These are phyloP conservation scores for Mycotypha africana DNA, from an alignment of 371 early-diverging fungal genomes.

Conservation along the genomic window DNA sequence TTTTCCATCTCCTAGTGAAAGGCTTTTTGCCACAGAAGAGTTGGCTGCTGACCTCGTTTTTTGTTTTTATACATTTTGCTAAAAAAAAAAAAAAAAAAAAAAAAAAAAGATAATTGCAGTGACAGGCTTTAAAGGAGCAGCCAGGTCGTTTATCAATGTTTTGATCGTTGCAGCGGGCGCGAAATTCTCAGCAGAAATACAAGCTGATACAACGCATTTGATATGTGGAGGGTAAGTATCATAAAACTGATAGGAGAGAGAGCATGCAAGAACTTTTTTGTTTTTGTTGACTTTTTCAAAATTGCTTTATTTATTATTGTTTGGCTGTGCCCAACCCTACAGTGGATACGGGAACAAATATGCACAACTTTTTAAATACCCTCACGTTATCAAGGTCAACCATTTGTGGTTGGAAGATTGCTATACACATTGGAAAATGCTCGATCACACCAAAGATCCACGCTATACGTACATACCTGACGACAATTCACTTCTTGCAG, in stretches of 20 bases:
- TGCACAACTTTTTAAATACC: constrained; percentile 48
- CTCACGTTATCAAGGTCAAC: constrained; percentile 65
- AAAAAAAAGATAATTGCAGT: constrained; percentile 41
- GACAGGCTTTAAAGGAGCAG: constrained; percentile 61
- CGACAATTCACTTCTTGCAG: constrained; percentile 10
- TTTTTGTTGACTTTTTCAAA: background rate
- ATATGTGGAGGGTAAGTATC: constrained; percentile 46
- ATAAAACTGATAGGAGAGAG: no score
- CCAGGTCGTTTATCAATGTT: constrained; percentile 65
- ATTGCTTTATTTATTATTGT: background rate
- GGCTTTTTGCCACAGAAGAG: no score
- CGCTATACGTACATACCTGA: constrained; percentile 52
- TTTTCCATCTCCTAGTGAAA: no score
- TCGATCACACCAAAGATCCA: constrained; percentile 42
- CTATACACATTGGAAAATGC: constrained; percentile 50
- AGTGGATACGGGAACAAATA: constrained; percentile 47
- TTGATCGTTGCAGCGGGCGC: constrained; percentile 64
- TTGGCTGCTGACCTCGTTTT: no score
- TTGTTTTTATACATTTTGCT: no score
- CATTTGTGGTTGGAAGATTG: constrained; percentile 88
- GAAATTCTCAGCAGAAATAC: background rate
- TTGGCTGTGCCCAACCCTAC: background rate
- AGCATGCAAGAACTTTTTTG: no score
- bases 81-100: constrained; percentile 9
- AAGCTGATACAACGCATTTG: constrained; percentile 55